These are phyloP conservation scores for Stephania yunnanensis DNA, from an alignment of 164 flowering plant species.

Conservation along the genomic window DNA sequence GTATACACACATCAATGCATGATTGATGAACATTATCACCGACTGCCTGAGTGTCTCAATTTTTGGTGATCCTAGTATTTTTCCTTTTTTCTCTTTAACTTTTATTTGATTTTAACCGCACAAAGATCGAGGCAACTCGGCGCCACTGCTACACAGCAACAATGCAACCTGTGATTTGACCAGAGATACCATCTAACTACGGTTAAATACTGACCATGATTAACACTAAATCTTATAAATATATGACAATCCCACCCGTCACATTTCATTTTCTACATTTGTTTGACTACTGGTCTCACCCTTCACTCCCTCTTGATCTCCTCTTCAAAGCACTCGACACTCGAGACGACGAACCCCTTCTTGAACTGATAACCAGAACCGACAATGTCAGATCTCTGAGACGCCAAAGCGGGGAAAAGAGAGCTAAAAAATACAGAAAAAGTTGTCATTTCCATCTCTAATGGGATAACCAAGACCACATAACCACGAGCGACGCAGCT, in stretches of 20 bases:
- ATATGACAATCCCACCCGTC: not conserved
- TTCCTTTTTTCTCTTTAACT: not conserved
- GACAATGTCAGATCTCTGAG: slow-evolving; percentile 29
- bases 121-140: not conserved
- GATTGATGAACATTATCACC: no score
- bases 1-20: no score
- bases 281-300: not conserved
- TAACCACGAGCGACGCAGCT: slow-evolving; percentile 6
- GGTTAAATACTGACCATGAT: not conserved
- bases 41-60: no score
- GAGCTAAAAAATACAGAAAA: not conserved
- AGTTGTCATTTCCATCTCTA: slow-evolving; percentile 15
- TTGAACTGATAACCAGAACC: slow-evolving; percentile 20
- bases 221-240: not conserved
- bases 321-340: not conserved
- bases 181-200: not conserved
- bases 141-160: not conserved
- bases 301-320: not conserved
- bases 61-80: not conserved
- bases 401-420: not conserved
- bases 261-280: not conserved
- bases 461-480: slow-evolving; percentile 18
- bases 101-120: not conserved
- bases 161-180: not conserved
- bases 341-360: not conserved